Evolutionary conservation across 352 stramenopile species (phyloP), one percentile per base, ranked within the genome.

Genomic region (Pythium monospermum): DNA sequence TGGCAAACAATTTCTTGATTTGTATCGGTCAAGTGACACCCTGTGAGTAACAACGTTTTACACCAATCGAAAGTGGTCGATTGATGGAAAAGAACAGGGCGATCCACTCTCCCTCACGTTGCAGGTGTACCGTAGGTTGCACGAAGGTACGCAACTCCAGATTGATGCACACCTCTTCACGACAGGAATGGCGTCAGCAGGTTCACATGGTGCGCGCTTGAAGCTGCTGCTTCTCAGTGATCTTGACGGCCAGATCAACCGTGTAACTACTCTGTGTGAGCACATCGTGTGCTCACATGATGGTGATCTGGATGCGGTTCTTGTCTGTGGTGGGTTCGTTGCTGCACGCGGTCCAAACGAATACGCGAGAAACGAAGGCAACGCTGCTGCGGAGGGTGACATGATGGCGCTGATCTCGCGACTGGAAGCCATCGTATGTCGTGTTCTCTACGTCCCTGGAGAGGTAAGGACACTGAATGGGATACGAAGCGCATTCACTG

Each of bases 401-500:
- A 92, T 93, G 82, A 93, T 89, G 76, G 80, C 84, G 59, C 65
- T 93, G 40, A 83, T 95, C 42, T 91, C 84, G 16, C 73, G 84
- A 23, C 76, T 95, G 31, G 84, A 95, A 53, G 90, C 83, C 66
- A 87, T 95, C 44, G 80, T 92, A 18, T 93, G 84, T 37, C 82
- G 82, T 22, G 80, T 95, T 10, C 36, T 95, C 11, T 95, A 95
- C 57, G 76, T 91, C 12, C 78, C 84, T 3, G 65, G 74, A 36
- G 73, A 85, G 13, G 81, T 87, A 47, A 19, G 62, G 58, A 42
- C 19, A 36, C 36, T 44, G 36, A 38, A 26, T 35, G 7, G 22
- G 13, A 11, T 39, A 13, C 30, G 30, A n/a, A 40, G 18, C 7
- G 42, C 22, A 21, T 26, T 18, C 21, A 16, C 7, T 21, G n/a